Conservation (phyloP, 2,329 filamentous ascomycete species). For the Pyrenophora teres region DNA sequence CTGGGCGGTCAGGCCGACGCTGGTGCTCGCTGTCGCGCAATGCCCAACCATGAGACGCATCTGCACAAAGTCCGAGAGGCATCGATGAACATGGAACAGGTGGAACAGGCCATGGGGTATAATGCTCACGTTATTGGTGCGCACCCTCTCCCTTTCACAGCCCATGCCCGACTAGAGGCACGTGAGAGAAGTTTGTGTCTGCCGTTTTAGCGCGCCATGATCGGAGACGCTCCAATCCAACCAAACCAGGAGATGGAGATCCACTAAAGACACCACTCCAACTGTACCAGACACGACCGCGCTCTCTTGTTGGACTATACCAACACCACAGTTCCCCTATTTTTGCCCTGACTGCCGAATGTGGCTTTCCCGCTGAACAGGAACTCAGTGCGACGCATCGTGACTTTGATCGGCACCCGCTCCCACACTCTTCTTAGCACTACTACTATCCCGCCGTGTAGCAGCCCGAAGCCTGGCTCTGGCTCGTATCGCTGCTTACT, state of each 20-base stretch:
- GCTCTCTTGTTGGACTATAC: slow-evolving; percentile 13
- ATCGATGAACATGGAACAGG: neutral
- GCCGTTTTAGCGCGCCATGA: slow-evolving; percentile 21
- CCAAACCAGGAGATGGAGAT: slow-evolving; percentile 19
- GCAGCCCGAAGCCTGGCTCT: slow-evolving; percentile 18
- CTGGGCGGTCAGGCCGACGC: slow-evolving; percentile 9
- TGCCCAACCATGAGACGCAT: slow-evolving; percentile 22
- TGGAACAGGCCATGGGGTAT: slow-evolving; percentile 12
- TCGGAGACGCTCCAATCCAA: slow-evolving; percentile 7
- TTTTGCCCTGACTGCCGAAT: slow-evolving; percentile 9
- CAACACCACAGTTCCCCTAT: slow-evolving; percentile 14
- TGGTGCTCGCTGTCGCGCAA: slow-evolving; percentile 19
- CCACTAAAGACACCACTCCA: slow-evolving; percentile 26
- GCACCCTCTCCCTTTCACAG: slow-evolving; percentile 12
- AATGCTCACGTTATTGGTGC: slow-evolving; percentile 19
- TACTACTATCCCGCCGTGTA: slow-evolving; percentile 13
- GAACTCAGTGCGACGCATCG: slow-evolving; percentile 12
- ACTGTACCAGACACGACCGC: slow-evolving; percentile 17
- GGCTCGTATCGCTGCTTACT: slow-evolving; percentile 21
- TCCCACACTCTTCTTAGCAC: slow-evolving; percentile 14
- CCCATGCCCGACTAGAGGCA: slow-evolving; percentile 14
- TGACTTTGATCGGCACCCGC: slow-evolving; percentile 18
- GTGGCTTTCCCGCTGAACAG: slow-evolving; percentile 11
- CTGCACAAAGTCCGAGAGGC: neutral
- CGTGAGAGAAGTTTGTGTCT: slow-evolving; percentile 17